These are phyloP conservation scores for Neurospora sp. DNA, from an alignment of 495 filamentous ascomycete species.

Conservation along the genomic window DNA sequence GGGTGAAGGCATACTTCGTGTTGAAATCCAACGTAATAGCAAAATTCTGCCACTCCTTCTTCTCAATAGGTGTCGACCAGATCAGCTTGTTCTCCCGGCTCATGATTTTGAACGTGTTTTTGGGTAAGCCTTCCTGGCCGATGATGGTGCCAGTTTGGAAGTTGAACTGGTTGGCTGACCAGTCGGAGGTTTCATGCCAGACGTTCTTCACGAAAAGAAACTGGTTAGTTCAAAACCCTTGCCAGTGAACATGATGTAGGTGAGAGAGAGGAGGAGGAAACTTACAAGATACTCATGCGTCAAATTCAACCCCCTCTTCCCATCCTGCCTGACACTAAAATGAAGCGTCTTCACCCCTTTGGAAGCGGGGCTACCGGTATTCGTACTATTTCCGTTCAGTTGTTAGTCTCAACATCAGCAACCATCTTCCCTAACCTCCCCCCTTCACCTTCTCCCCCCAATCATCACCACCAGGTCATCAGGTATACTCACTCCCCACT, in stretches of 20 bases:
- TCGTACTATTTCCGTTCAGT: slow-evolving; percentile 10
- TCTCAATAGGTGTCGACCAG: slow-evolving; percentile 33
- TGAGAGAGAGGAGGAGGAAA: no score
- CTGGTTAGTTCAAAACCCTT: no score
- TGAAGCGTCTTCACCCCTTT: slow-evolving; percentile 43
- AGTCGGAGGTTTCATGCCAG: slow-evolving; percentile 47
- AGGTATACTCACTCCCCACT: slow-evolving; percentile 17
- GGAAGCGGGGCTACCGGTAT: slow-evolving; percentile 35
- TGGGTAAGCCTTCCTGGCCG: slow-evolving; percentile 62
- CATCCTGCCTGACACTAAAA: slow-evolving; percentile 42
- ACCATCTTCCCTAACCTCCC: background rate
- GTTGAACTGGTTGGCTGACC: slow-evolving; percentile 45
- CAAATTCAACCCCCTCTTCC: slow-evolving; percentile 36
- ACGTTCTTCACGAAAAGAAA: no score
- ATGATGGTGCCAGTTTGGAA: slow-evolving; percentile 42
- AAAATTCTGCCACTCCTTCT: slow-evolving; percentile 48
- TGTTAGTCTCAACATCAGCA: background rate
- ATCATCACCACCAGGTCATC: background rate
- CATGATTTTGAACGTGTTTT: slow-evolving; percentile 62
- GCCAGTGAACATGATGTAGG: no score
- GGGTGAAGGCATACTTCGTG: slow-evolving; percentile 31
- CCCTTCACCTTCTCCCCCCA: background rate
- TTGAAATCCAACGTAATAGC: slow-evolving; percentile 42
- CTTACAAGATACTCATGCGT: slow-evolving; percentile 45
- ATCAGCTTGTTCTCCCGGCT: slow-evolving; percentile 37